Evolutionary conservation across 306 rosid species (phyloP), one percentile per base, ranked within the genome.

Genomic region (Sophora flavescens): DNA sequence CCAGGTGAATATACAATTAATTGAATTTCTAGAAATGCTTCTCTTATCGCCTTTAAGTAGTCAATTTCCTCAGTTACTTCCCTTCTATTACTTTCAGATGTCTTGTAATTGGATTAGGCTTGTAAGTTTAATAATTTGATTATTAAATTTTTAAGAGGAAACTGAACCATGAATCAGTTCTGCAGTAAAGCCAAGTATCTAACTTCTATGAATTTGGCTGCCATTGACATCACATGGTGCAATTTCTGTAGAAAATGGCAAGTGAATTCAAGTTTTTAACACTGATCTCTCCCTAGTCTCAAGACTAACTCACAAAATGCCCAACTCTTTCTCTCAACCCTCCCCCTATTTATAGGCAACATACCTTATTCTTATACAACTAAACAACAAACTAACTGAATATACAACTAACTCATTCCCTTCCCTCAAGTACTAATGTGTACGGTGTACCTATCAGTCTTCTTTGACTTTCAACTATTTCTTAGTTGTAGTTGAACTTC

Each of bases 1-100:
- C 14, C 53, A 28, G 36, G 72, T 79, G 47, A 59, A 65, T 59
- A 38, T 60, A 59, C 59, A 42, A 56, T 45, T 14, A 48, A 12
- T 57, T 22, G 65, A 44, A 58, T 38, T 75, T 71, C 60, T 76
- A n/a, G 10, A 42, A 35, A 35, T 36, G 44, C 51, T 70, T 63
- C 72, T 63, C 51, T 16, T 72, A 9, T 45, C 50, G 48, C 44
- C 30, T 41, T 38, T 65, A 60, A 39, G 48, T 65, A 52, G 63
- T 28, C 50, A 44, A 48, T 16, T 71, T 71, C 66, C 56, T 72
- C 13, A 26, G 32, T 14, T 14, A 41, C 67, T 33, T 53, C 13
- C 62, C 17, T 15, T 51, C 39, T 54, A 28, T 63, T 30, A 53
- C 17, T 14, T 63, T 74, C 50, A 48, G 16, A 51, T 75, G 32